Base-by-base conservation (phyloP, 805 yeast species). In the Candida namnaoensis region DNA sequence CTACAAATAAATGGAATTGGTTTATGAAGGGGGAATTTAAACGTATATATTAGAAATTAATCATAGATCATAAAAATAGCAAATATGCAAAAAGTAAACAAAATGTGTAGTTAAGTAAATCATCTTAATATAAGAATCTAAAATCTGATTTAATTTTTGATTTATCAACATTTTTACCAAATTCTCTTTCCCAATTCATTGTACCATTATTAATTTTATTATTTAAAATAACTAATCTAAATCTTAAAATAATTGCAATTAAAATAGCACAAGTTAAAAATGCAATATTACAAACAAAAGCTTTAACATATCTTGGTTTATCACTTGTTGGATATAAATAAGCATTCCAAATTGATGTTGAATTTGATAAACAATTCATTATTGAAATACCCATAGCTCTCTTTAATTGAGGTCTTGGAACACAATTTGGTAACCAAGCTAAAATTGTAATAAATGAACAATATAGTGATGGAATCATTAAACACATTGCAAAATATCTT, bases 381-480 rank as follows among this genome's bases (percentile, higher is more conserved):
- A 73, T 49, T 1, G 80, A 78, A 49, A 76, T 56, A 8, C 79
- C 76, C 46, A 74, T 70, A 28, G 81, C 80, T 53, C 82, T 64
- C 54, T 77, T 76, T 44, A 74, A 61, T 7, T 81, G 78, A 9
- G 81, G 82, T 48, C 80, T 62, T 32, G 80, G 78, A 35, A 70
- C 65, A 44, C 73, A 69, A 49, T 73, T 72, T 3, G 80, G 70
- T 61, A 74, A 65, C 78, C 82, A 76, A 3, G 80, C 62, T 36
- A 74, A 58, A 38, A 71, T 70, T 7, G 70, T 65, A 14, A 76
- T 72, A 54, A 72, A 76, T 0, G 78, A 67, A 52, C 77, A 71
- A 51, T 75, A 74, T 27, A 77, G 56, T 9, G 76, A 68, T 12
- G 80, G 77, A 41, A 77, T 70, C 76, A 77, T 71, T 42, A 75